Conservation (phyloP, 2,329 filamentous ascomycete genomes). For the Sporothrix sp. region DNA sequence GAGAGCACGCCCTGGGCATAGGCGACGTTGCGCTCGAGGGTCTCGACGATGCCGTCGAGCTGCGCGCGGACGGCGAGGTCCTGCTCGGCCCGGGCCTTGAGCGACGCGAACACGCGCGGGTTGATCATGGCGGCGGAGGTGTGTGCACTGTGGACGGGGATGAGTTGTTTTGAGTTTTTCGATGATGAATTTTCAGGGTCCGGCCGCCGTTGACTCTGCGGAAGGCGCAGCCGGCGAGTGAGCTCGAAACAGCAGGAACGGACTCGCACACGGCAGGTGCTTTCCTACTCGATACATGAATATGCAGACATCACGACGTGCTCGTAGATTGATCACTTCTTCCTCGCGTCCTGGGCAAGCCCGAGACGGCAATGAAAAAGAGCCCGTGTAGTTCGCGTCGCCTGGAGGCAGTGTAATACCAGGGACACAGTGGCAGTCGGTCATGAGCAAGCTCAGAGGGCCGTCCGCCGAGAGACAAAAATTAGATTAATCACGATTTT, state of each 20-base stretch:
- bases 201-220: too few species aligned
- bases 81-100: constrained; percentile 84
- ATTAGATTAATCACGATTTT: constrained; percentile 75
- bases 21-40: constrained; percentile 73
- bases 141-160: not conserved
- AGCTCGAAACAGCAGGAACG: too few species aligned
- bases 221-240: too few species aligned
- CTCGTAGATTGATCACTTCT: constrained; percentile 28
- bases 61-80: constrained; percentile 75
- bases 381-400: constrained; percentile 46
- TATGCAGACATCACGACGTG: not conserved
- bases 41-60: constrained; percentile 70
- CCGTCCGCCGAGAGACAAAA: constrained; percentile 48
- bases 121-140: constrained; percentile 49
- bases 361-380: constrained; percentile 50
- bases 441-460: constrained; percentile 67
- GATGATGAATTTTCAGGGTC: too few species aligned
- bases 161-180: too few species aligned
- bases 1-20: constrained; percentile 76
- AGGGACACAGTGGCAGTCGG: constrained; percentile 57
- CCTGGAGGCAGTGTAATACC: constrained; percentile 66
- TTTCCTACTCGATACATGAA: not conserved
- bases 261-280: too few species aligned
- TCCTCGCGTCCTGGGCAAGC: constrained; percentile 47
- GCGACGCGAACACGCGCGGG: constrained; percentile 72